Conservation (phyloP, 305 asterid genomes). For the Fraxinus albicans region DNA sequence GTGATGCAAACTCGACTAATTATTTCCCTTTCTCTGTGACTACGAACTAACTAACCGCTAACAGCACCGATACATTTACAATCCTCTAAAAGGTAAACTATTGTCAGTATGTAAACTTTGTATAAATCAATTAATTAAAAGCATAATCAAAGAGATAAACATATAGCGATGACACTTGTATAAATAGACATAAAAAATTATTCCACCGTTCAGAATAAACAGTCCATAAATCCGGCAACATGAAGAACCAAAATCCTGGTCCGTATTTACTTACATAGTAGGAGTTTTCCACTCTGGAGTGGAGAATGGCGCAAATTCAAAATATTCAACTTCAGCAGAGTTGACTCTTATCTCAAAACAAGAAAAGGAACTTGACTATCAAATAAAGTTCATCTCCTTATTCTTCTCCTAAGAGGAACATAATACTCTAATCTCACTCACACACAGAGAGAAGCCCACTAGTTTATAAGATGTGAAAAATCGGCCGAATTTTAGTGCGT, state of each 20-base stretch:
- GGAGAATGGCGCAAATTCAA: background rate
- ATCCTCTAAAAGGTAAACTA: constrained; percentile 2
- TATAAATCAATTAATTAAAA: background rate
- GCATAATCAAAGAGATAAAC: background rate
- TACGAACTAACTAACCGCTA: constrained; percentile 14
- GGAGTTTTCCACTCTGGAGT: background rate
- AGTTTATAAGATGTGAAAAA: background rate
- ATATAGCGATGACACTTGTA: background rate
- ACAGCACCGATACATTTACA: constrained; percentile 14
- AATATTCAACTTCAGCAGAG: background rate
- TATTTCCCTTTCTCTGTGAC: constrained; percentile 20
- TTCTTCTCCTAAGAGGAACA: background rate
- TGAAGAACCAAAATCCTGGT: background rate
- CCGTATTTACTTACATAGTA: background rate
- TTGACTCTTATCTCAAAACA: background rate
- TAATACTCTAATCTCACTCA: background rate
- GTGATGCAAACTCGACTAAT: constrained; percentile 27
- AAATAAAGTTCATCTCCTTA: background rate
- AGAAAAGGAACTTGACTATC: background rate
- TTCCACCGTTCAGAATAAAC: background rate
- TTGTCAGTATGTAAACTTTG: constrained; percentile 7
- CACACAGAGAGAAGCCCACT: background rate
- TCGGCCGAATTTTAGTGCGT: background rate
- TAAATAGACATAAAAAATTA: background rate
- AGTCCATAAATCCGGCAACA: background rate